Evolutionary conservation across 1,139 yeast genomes (phyloP).

Genomic region (Lodderomyces theae): DNA sequence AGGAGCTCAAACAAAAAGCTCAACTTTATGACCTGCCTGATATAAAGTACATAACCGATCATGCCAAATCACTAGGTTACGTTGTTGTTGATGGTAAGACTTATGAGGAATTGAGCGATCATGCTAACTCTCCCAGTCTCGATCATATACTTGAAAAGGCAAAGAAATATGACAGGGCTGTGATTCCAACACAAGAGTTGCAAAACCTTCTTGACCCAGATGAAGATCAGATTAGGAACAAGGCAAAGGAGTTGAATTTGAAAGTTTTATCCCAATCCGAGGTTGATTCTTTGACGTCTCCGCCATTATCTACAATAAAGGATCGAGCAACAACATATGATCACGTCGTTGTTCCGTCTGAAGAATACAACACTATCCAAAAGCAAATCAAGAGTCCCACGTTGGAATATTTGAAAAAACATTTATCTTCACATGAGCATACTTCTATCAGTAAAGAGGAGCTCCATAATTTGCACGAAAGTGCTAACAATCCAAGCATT

Average conservation of each 20-base stretch:
- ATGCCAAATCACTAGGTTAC: constrained; percentile 34
- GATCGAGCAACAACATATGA: constrained; percentile 17
- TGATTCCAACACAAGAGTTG: constrained; percentile 15
- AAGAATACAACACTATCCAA: constrained; percentile 15
- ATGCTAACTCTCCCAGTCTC: constrained; percentile 16
- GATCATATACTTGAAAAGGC: constrained; percentile 15
- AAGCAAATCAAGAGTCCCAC: constrained; percentile 22
- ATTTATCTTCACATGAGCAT: constrained; percentile 13
- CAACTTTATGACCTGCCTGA: constrained; percentile 26
- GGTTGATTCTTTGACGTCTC: constrained; percentile 20
- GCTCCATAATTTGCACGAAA: constrained; percentile 18
- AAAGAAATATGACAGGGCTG: constrained; percentile 9
- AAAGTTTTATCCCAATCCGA: constrained; percentile 12
- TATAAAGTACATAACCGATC: constrained; percentile 23
- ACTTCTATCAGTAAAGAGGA: constrained; percentile 15
- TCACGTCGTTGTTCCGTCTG: constrained; percentile 16
- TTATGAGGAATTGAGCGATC: constrained; percentile 28
- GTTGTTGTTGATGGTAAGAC: constrained; percentile 29
- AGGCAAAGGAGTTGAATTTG: constrained; percentile 14
- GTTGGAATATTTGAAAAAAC: constrained; percentile 21
- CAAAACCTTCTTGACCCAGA: neutral
- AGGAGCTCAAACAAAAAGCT: constrained; percentile 16
- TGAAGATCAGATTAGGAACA: neutral
- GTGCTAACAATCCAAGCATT: constrained; percentile 33
- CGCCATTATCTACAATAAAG: constrained; percentile 20